A percentile compares a stretch with the other conserved stretches of the same genome.
Evolutionary conservation across 2,329 filamentous ascomycete genomes (phyloP).

Genomic region (Fusarium sp.): DNA sequence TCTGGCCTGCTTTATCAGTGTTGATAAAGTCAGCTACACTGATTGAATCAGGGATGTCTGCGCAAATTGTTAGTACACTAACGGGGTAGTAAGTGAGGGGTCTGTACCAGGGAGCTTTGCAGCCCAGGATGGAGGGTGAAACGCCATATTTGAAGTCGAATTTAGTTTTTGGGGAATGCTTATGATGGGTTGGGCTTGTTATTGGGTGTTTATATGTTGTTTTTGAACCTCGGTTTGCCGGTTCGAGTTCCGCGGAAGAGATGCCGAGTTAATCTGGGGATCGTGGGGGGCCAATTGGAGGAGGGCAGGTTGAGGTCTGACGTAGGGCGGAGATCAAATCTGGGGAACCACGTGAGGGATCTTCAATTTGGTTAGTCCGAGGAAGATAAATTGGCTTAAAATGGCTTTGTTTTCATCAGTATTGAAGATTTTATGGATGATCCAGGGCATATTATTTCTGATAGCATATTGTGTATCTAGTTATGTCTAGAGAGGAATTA

Average conservation of each 20-base stretch:
- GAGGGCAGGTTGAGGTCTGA: neutral
- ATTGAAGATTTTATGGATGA: too few species aligned
- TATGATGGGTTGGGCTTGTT: neutral
- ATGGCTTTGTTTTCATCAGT: too few species aligned
- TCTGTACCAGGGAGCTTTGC: slow-evolving; percentile 25
- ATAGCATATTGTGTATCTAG: too few species aligned
- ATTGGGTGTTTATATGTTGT: neutral
- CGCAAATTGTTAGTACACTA: neutral
- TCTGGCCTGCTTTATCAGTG: slow-evolving; percentile 60
- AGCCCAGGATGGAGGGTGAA: slow-evolving; percentile 24
- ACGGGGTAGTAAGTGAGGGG: too few species aligned
- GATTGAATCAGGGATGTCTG: slow-evolving; percentile 34
- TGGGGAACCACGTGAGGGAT: slow-evolving; percentile 17
- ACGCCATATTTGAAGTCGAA: slow-evolving; percentile 11
- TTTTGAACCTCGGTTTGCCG: slow-evolving; percentile 11
- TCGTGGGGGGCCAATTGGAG: slow-evolving; percentile 10
- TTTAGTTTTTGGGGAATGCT: rapidly evolving
- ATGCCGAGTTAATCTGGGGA: slow-evolving; percentile 7
- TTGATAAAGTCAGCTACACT: slow-evolving; percentile 83
- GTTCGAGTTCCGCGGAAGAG: slow-evolving; percentile 19
- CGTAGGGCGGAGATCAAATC: slow-evolving; percentile 13
- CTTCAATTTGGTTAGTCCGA: neutral
- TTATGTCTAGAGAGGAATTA: too few species aligned
- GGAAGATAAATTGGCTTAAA: too few species aligned
- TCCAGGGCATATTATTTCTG: too few species aligned